These are phyloP conservation scores for Fusarium hainanense DNA, from an alignment of 2,329 filamentous ascomycete species.

Conservation along the genomic window DNA sequence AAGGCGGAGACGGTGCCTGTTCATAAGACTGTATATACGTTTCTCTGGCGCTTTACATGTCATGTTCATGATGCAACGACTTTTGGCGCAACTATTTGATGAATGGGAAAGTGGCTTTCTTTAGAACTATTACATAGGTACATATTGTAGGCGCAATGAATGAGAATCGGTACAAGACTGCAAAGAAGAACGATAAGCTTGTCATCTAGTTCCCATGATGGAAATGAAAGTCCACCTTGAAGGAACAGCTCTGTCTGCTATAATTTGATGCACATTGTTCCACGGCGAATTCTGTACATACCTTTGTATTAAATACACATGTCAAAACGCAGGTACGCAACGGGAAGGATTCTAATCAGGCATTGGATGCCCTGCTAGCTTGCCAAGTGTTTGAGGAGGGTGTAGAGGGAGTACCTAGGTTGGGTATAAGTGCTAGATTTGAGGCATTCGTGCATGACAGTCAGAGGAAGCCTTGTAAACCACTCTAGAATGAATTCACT, in stretches of 20 bases:
- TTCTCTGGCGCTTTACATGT: not conserved
- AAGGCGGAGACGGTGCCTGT: not conserved
- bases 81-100: not conserved
- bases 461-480: not conserved
- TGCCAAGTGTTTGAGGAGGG: not conserved
- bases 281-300: not conserved
- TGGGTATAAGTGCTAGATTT: not conserved
- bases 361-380: not conserved
- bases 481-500: not conserved
- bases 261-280: not conserved
- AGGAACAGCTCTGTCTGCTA: not conserved
- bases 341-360: not conserved
- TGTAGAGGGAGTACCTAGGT: not conserved
- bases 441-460: not conserved
- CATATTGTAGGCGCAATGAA: not conserved
- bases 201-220: not conserved
- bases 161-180: too few relatives aligned
- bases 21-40: not conserved
- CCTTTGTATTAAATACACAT: not conserved
- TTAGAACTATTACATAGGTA: slow-evolving; percentile 4
- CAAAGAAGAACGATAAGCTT: not conserved
- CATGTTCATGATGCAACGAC: not conserved
- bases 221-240: not conserved
- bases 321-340: not conserved
- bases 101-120: not conserved